A percentile compares a stretch with the other conserved stretches of the same genome.
Evolutionary conservation across 495 filamentous ascomycete species (phyloP).

Genomic region (Penicillium cinerascens): DNA sequence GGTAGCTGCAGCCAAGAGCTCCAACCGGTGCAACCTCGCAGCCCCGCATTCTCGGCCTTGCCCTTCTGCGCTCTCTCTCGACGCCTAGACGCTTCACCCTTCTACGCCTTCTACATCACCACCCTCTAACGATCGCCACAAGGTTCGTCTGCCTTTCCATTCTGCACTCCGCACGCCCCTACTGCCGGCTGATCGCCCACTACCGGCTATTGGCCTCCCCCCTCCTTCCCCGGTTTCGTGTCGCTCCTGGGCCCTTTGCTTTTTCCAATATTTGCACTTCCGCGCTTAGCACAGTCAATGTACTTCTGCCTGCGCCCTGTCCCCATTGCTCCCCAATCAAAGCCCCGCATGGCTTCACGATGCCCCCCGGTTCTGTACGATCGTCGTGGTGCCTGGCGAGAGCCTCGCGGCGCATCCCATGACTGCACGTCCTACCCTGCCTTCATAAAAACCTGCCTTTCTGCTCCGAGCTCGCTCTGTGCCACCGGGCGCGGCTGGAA

Average conservation of each 20-base stretch:
- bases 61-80: not conserved
- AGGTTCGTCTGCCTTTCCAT: not conserved
- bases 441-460: constrained; percentile 4
- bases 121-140: constrained; percentile 17
- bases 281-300: constrained; percentile 23
- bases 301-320: constrained; percentile 1
- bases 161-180: not conserved
- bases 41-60: not conserved
- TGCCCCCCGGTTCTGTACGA: constrained; percentile 6
- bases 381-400: constrained; percentile 16
- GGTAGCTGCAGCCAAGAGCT: too few species aligned
- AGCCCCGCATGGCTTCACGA: constrained; percentile 7
- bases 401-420: constrained; percentile 24
- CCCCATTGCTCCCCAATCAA: constrained; percentile 17
- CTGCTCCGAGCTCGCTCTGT: constrained; percentile 11
- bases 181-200: not conserved
- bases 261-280: constrained; percentile 16
- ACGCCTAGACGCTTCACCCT: not conserved
- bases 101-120: constrained; percentile 8
- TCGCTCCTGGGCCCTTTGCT: constrained; percentile 12
- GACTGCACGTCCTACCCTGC: constrained; percentile 3
- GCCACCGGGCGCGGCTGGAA: constrained; percentile 18
- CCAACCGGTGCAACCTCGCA: too few species aligned
- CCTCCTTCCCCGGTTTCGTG: constrained; percentile 11
- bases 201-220: not conserved